These are phyloP conservation scores for Thelephora terrestris DNA, from an alignment of 1,284 basidiomycete species.

Conservation along the genomic window DNA sequence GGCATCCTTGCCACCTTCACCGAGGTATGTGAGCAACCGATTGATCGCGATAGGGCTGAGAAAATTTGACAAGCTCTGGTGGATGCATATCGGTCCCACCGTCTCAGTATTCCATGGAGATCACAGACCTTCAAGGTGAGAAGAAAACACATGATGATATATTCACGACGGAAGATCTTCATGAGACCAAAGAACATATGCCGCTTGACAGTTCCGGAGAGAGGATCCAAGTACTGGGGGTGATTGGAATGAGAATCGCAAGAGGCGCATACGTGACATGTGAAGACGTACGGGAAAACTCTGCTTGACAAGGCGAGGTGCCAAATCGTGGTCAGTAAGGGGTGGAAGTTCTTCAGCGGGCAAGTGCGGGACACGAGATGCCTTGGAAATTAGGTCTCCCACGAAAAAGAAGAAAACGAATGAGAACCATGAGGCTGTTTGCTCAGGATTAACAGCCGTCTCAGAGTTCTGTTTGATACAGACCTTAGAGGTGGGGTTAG, in stretches of 20 bases:
- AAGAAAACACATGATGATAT: constrained; percentile 15
- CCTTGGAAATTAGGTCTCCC: constrained; percentile 22
- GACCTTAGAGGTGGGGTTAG: background rate
- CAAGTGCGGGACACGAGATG: constrained; percentile 20
- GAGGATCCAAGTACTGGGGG: constrained; percentile 14
- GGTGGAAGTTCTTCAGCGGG: constrained; percentile 29
- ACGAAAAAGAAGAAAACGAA: constrained; percentile 23
- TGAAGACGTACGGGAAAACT: constrained; percentile 18
- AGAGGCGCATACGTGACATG: background rate
- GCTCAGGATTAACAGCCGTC: constrained; percentile 21
- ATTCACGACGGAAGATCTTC: constrained; percentile 16
- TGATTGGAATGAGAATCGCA: background rate
- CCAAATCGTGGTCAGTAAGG: constrained; percentile 36
- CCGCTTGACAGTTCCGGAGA: constrained; percentile 11
- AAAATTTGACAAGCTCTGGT: background rate
- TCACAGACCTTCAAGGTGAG: constrained; percentile 5
- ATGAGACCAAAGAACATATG: constrained; percentile 21
- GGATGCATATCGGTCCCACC: no score
- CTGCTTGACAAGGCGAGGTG: constrained; percentile 28
- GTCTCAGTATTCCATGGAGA: no score
- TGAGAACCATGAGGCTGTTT: constrained; percentile 25
- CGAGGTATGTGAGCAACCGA: constrained; percentile 23
- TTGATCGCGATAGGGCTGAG: constrained; percentile 38
- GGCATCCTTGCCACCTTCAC: constrained; percentile 16
- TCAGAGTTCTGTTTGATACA: constrained; percentile 13